These are phyloP conservation scores for Pholiota adiposa DNA, from an alignment of 1,284 basidiomycete species.

Conservation along the genomic window DNA sequence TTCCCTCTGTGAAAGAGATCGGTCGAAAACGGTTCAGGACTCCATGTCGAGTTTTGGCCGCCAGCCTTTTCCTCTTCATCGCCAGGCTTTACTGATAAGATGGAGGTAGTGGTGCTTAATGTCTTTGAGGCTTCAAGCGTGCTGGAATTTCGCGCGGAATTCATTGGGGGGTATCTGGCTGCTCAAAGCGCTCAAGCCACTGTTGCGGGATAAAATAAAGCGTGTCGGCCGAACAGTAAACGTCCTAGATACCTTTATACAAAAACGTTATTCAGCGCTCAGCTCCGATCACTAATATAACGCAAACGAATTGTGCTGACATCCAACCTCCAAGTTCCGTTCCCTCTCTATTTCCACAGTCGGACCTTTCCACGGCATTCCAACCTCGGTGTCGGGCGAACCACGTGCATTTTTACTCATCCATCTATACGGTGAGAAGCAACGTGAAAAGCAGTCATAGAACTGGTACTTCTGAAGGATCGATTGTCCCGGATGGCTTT, in stretches of 20 bases:
- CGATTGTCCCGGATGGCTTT: neutral
- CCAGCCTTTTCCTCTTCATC: neutral
- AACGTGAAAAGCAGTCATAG: neutral
- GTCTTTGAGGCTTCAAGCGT: neutral
- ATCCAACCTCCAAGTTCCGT: too few relatives aligned
- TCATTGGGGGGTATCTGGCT: neutral
- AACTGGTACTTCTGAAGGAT: neutral
- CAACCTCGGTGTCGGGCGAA: neutral
- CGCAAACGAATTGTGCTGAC: too few relatives aligned
- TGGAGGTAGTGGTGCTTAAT: neutral
- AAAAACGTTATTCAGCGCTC: neutral
- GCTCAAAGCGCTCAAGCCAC: too few relatives aligned
- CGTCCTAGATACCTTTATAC: too few relatives aligned
- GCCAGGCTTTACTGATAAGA: neutral
- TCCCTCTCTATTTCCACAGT: neutral
- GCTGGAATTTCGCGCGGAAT: neutral
- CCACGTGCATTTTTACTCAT: neutral
- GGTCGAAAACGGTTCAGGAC: constrained; percentile 12
- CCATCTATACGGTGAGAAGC: neutral
- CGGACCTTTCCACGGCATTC: neutral
- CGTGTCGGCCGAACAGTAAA: too few relatives aligned
- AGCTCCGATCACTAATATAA: neutral
- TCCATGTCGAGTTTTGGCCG: neutral
- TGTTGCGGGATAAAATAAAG: too few relatives aligned
- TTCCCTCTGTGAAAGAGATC: constrained; percentile 12